These are phyloP conservation scores for Udeniomyces megalosporus DNA, from an alignment of 768 basidiomycete genomes.

Conservation along the genomic window DNA sequence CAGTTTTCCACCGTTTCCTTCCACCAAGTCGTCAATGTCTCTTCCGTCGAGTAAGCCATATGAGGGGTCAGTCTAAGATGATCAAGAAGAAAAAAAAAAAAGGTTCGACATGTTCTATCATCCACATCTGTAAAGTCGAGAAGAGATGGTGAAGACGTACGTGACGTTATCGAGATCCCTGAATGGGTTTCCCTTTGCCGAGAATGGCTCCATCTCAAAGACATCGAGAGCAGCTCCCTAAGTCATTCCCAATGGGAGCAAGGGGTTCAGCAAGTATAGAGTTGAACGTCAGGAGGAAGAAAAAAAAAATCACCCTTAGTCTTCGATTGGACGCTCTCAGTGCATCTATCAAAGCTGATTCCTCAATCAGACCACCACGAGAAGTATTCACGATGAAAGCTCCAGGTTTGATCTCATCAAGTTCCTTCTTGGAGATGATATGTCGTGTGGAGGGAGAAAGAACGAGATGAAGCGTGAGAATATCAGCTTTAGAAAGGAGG, in stretches of 20 bases:
- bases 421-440: slow-evolving; percentile 37
- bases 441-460: slow-evolving; percentile 39
- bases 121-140: background rate
- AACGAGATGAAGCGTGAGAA: slow-evolving; percentile 48
- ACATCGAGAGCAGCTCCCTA: slow-evolving; percentile 13
- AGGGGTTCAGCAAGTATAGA: too few species aligned
- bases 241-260: background rate
- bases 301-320: slow-evolving; percentile 28
- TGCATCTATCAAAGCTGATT: slow-evolving; percentile 38
- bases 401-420: slow-evolving; percentile 42
- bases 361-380: slow-evolving; percentile 49
- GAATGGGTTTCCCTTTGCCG: background rate
- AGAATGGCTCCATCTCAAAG: slow-evolving; percentile 5
- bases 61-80: slow-evolving; percentile 5
- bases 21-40: slow-evolving; percentile 1
- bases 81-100: background rate
- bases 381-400: slow-evolving; percentile 52
- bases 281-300: too few species aligned
- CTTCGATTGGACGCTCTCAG: slow-evolving; percentile 34
- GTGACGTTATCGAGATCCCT: slow-evolving; percentile 1
- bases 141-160: background rate
- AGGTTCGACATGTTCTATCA: background rate
- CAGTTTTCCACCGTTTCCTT: slow-evolving; percentile 9
- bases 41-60: slow-evolving; percentile 7
- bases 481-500: slow-evolving; percentile 40